A percentile compares a stretch with the other conserved stretches of the same genome.
These are phyloP conservation scores for Vitis labrusca DNA, from an alignment of 164 flowering plant genomes.

Conservation along the genomic window DNA sequence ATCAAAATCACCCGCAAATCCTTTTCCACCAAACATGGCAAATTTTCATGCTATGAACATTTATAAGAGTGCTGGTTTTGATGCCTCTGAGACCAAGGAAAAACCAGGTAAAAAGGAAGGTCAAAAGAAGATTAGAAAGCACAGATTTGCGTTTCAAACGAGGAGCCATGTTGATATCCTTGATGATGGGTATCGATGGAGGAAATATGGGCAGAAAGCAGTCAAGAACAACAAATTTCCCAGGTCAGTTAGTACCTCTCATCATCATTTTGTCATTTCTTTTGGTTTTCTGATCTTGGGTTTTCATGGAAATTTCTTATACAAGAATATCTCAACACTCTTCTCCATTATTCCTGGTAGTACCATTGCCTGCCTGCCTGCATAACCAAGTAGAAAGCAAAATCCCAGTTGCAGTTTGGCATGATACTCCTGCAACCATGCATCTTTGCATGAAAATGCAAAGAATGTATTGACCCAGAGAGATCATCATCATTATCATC, in stretches of 20 bases:
- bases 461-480: no score
- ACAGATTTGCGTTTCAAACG: conserved; percentile 62
- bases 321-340: no score
- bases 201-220: conserved; percentile 80
- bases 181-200: conserved; percentile 85
- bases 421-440: no score
- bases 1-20: conserved; percentile 6
- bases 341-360: no score
- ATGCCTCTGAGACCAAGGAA: conserved; percentile 8
- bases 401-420: no score
- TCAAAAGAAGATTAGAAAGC: conserved; percentile 39
- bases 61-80: neutral
- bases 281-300: neutral
- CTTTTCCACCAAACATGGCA: conserved; percentile 6
- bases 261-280: neutral
- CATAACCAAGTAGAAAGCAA: no score
- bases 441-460: no score
- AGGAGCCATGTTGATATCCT: conserved; percentile 68
- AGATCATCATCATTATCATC: no score
- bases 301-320: no score
- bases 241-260: conserved; percentile 32
- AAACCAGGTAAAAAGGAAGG: conserved; percentile 26
- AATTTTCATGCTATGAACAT: conserved; percentile 4
- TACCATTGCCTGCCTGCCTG: no score
- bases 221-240: conserved; percentile 74